phyloP scores from a whole-genome alignment of 306 rosid species.

The Lablab purpureus region DNA sequence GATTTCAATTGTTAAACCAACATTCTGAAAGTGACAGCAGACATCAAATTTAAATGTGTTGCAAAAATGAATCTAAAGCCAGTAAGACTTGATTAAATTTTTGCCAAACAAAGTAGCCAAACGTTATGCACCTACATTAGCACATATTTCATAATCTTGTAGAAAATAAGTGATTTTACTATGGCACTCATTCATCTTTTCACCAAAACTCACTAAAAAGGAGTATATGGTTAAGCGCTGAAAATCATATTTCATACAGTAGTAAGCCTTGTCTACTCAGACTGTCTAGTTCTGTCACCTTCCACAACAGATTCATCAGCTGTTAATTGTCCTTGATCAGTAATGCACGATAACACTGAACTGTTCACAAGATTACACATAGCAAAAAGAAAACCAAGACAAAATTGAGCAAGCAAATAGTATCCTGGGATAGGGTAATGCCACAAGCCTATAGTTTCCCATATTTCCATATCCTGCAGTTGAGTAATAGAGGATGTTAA shows the following conservation, averaged over 20 bases:
- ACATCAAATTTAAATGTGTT: constrained; percentile 33
- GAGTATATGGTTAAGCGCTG: constrained; percentile 39
- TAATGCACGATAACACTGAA: constrained; percentile 74
- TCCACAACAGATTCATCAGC: constrained; percentile 55
- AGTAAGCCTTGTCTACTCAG: constrained; percentile 31
- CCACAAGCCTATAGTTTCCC: constrained; percentile 98
- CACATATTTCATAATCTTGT: constrained; percentile 8
- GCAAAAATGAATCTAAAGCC: constrained; percentile 19
- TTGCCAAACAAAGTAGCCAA: constrained; percentile 28
- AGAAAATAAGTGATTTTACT: constrained; percentile 36
- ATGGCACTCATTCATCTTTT: constrained; percentile 22
- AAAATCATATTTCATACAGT: constrained; percentile 38
- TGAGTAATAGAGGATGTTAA: constrained; percentile 42
- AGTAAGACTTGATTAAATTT: constrained; percentile 3
- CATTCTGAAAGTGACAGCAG: constrained; percentile 32
- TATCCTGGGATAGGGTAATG: constrained; percentile 91
- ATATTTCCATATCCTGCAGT: constrained; percentile 82
- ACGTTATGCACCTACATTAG: constrained; percentile 26
- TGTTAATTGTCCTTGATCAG: constrained; percentile 67
- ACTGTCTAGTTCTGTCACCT: constrained; percentile 62
- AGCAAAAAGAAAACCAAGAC: constrained; percentile 88
- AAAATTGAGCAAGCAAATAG: constrained; percentile 89
- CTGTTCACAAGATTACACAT: constrained; percentile 84
- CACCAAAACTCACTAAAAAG: constrained; percentile 24
- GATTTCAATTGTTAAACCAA: constrained; percentile 41